Conservation (phyloP, 2,329 filamentous ascomycete species). For the Mariannaea sp. region DNA sequence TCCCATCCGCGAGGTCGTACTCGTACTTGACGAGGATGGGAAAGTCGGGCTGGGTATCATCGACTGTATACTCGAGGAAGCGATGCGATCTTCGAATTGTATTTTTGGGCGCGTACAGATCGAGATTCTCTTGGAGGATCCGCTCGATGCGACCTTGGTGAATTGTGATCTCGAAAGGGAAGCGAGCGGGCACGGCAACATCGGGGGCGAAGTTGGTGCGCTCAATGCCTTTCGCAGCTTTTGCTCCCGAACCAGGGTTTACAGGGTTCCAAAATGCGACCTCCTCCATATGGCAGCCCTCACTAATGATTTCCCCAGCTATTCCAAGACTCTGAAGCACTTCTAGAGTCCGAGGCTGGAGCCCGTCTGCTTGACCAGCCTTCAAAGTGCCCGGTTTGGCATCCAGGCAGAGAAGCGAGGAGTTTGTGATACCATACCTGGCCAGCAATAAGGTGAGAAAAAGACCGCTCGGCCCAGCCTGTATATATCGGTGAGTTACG, state of each 20-base stretch:
- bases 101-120: background rate
- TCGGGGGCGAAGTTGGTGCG: background rate
- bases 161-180: slow-evolving; percentile 1
- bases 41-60: no score
- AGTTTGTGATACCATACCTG: slow-evolving; percentile 1
- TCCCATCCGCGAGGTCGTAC: no score
- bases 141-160: slow-evolving; percentile 5
- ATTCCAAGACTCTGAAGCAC: slow-evolving; percentile 2
- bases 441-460: slow-evolving; percentile 2
- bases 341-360: slow-evolving; percentile 4
- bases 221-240: background rate
- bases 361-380: slow-evolving; percentile 3
- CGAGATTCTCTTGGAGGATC: slow-evolving; percentile 4
- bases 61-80: no score
- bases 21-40: no score
- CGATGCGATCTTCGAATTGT: no score
- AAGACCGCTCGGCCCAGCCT: slow-evolving; percentile 2
- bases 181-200: background rate
- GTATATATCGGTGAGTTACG: background rate
- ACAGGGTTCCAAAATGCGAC: slow-evolving; percentile 5
- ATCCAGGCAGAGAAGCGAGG: background rate
- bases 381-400: slow-evolving; percentile 1
- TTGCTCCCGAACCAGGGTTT: background rate
- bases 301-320: slow-evolving; percentile 1
- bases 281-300: slow-evolving; percentile 7